Base-by-base conservation (phyloP, 2,329 filamentous ascomycete species). In the Calycina herbarum region DNA sequence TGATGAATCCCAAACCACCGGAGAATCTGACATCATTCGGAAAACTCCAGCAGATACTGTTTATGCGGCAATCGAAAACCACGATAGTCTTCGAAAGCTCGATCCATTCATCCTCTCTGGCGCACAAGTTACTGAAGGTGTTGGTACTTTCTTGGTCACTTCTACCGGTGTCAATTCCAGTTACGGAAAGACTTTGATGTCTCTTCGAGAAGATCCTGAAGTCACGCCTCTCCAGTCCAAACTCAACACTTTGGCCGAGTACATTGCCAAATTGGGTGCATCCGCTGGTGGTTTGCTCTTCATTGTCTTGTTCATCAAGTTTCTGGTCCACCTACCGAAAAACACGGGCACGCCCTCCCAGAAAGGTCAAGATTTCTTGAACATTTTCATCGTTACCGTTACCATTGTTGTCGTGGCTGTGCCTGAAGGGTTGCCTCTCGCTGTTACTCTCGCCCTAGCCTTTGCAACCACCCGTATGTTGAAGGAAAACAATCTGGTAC, bases 81-180 rank as follows among this genome's bases (percentile, higher is more conserved):
- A 86, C 66, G 82, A 88, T 62, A 81, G 81, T 17, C 78, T 89
- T 40, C 82, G 83, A 68, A 91, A 91, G 73, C 79, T 90, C 67
- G 91, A 94, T 71, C 91, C 91, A 0, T 94, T 94, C 76, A 93
- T 94, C 67, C 81, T 94, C 3, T 94, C 90, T 27, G 91, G 91
- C 57, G 89, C 89, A 2, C 93, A 92, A 70, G 87, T 94, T 11
- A 87, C 87, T 0, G 89, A 93, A 72, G 91, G 91, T 63, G 83
- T 92, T 7, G 91, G 92, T 10, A 87, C 85, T 3, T 94, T 92
- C 76, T 76, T 94, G 63, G 90, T 93, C 63, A 92, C 90, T 1
- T 86, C 90, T 4, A 87, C 89, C 20, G 91, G 91, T 68, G 82
- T 89, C 42, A 85, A 94, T 76, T 92, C 90, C 0, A 90, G 86